Conservation (phyloP, 176 grass and related monocot genomes). For the sorghum (Sorghum bicolor) region DNA sequence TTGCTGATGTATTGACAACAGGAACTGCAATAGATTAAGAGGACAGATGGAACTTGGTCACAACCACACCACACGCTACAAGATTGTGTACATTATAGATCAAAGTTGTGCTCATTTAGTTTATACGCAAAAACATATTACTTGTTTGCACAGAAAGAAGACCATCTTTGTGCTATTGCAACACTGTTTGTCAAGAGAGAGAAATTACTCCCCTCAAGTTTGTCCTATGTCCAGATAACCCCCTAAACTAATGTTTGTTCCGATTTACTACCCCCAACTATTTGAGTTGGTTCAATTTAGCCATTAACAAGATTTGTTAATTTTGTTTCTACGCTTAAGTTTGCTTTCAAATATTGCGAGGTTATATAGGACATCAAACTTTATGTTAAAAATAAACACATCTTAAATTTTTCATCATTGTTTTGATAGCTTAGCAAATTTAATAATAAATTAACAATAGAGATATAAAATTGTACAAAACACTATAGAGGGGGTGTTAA, state of each 20-base stretch:
- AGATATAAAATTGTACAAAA: background rate
- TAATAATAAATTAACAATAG: background rate
- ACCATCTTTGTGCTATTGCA: background rate
- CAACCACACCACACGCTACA: background rate
- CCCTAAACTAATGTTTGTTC: background rate
- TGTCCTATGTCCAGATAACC: background rate
- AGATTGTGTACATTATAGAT: constrained; percentile 8
- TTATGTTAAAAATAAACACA: background rate
- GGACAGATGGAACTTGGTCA: constrained; percentile 12
- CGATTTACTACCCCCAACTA: background rate
- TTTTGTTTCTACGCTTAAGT: background rate
- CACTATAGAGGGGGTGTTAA: background rate
- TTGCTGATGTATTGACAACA: constrained; percentile 87
- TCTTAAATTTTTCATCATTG: background rate
- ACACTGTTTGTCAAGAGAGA: background rate
- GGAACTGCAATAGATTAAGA: constrained; percentile 57
- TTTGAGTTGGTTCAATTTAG: background rate
- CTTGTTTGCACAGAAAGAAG: background rate
- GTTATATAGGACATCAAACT: background rate
- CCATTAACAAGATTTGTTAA: background rate
- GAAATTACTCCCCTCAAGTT: background rate
- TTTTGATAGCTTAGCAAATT: background rate
- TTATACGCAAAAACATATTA: background rate
- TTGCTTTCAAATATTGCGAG: background rate
- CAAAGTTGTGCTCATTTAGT: background rate